Evolutionary conservation across 2,329 filamentous ascomycete species (phyloP), one percentile per base, ranked within the genome.

Genomic region (Fusarium sp.): DNA sequence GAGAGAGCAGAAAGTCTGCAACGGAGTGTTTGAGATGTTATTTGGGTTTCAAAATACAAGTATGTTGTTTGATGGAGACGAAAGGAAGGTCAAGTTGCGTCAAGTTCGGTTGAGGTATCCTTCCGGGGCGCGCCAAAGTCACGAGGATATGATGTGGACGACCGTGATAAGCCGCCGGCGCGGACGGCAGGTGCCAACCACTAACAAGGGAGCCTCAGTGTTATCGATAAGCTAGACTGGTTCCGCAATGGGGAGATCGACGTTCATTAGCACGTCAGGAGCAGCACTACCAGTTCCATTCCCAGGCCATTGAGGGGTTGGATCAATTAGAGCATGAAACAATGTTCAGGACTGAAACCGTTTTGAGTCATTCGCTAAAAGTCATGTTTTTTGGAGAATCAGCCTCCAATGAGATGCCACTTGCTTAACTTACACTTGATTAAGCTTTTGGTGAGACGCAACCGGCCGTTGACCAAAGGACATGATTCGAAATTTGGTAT

Each of bases 81-180:
- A 44, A 32, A 36, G 55, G 54, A 55, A 56, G 49, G 26, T 51
- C 52, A 60, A 49, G 51, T 65, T 48, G 67, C 56, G 65, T 49
- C 42, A 61, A 57, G 53, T 39, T 46, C 28, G 19, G 63, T 57
- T 51, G 45, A 46, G 30, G 36, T 65, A 38, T 57, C 51, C 59
- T 63, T 62, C 55, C 34, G 55, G 53, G 55, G 52, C 62, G 52
- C 62, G 57, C 47, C 63, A 53, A 72, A 72, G 71, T 73, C 71
- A 73, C 71, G 71, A 69, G 71, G 70, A 65, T 68, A 68, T 70
- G 71, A 73, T 72, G 71, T 73, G 70, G 62, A 67, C 66, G 67
- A 63, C 61, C 59, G 69, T 73, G 69, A 73, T 73, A 73, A 73
- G 71, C 66, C 58, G 65, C 53, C 42, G 54, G 21, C 19, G 19